Percentiles rank a stretch among this genome's conserved stretches.
These are phyloP conservation scores for Ustilago shanxiensis DNA, from an alignment of 1,284 basidiomycete species.

Conservation along the genomic window DNA sequence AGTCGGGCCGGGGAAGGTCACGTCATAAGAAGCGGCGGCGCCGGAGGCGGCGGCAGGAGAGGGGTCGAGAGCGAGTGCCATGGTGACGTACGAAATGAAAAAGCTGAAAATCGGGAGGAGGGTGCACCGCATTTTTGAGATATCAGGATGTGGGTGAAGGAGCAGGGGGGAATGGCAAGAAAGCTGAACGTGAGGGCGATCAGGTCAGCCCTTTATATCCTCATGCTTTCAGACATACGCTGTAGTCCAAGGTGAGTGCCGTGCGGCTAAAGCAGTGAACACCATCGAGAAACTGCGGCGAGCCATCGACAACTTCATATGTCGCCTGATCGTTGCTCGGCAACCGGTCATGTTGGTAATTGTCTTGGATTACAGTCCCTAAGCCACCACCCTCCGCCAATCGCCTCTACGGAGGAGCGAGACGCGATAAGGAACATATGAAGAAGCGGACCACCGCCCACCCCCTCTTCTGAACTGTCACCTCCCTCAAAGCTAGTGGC, in stretches of 20 bases:
- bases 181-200: background rate
- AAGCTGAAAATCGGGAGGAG: background rate
- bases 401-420: background rate
- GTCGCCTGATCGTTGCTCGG: too few relatives aligned
- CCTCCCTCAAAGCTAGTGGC: background rate
- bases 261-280: too few relatives aligned
- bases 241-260: too few relatives aligned
- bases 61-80: background rate
- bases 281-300: too few relatives aligned
- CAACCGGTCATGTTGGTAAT: too few relatives aligned
- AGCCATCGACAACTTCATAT: too few relatives aligned
- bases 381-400: background rate
- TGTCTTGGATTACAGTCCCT: background rate
- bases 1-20: conserved; percentile 36
- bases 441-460: background rate
- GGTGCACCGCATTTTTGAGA: background rate
- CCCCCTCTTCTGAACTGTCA: background rate
- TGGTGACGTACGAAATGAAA: background rate
- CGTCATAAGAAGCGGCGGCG: conserved; percentile 3
- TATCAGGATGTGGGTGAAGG: background rate
- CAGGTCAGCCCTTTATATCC: background rate
- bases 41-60: background rate
- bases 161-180: background rate
- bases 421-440: background rate
- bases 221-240: too few relatives aligned